Conservation (phyloP, 2,329 filamentous ascomycete species). For the Diaporthe ampelina region DNA sequence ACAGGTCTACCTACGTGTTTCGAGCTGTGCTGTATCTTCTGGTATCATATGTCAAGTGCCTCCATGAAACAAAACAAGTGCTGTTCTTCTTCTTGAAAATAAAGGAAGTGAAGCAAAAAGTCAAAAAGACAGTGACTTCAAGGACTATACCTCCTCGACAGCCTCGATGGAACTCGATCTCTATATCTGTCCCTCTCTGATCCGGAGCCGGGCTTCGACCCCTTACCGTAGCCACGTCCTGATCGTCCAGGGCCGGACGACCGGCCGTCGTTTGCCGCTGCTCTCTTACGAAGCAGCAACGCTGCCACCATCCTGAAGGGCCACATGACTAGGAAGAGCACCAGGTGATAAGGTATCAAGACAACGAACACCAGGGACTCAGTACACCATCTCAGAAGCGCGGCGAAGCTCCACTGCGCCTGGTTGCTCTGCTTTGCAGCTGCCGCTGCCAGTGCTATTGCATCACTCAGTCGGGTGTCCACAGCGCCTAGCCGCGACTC, state of each 20-base stretch:
- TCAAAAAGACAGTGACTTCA: conserved; percentile 9
- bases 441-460: conserved; percentile 83
- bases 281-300: conserved; percentile 51
- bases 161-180: conserved; percentile 43
- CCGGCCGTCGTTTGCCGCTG: conserved; percentile 47
- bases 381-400: conserved; percentile 53
- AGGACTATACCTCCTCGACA: conserved; percentile 42
- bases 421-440: conserved; percentile 68
- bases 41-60: conserved; percentile 26
- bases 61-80: conserved; percentile 6
- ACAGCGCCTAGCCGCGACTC: conserved; percentile 81
- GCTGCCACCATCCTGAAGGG: conserved; percentile 57
- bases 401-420: conserved; percentile 48
- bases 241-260: conserved; percentile 42
- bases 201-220: conserved; percentile 47
- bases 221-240: conserved; percentile 44
- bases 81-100: neutral
- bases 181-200: conserved; percentile 52
- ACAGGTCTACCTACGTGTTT: neutral
- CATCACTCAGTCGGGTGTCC: conserved; percentile 80
- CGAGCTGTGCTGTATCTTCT: neutral
- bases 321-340: conserved; percentile 57
- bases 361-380: conserved; percentile 53
- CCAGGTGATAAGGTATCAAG: conserved; percentile 58
- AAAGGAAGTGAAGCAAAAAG: neutral